Conservation (phyloP, 2,329 filamentous ascomycete species). For the Botrytis sinoallii region DNA sequence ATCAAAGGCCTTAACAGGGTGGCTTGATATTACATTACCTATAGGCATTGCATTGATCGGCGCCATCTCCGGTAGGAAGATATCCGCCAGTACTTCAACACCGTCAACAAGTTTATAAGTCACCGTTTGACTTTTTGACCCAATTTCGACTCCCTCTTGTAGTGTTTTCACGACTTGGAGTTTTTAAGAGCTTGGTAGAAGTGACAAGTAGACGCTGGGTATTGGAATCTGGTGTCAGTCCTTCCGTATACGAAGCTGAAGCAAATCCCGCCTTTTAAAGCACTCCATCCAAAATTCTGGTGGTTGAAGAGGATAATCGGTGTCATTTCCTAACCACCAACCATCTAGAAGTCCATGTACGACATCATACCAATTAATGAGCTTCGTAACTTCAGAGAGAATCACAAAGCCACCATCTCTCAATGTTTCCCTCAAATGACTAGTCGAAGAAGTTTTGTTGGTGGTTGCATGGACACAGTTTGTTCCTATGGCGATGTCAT, state of each 20-base stretch:
- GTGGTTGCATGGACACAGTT: slow-evolving; percentile 34
- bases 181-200: neutral
- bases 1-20: no score
- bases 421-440: slow-evolving; percentile 23
- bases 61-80: neutral
- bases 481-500: slow-evolving; percentile 29
- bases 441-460: slow-evolving; percentile 17
- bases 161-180: neutral
- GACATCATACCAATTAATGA: slow-evolving; percentile 31
- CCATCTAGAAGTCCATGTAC: slow-evolving; percentile 34
- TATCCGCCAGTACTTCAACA: slow-evolving; percentile 9
- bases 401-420: slow-evolving; percentile 26
- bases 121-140: neutral
- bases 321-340: slow-evolving; percentile 30
- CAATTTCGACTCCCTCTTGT: neutral
- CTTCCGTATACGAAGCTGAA: slow-evolving; percentile 23
- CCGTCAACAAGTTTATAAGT: neutral
- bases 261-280: slow-evolving; percentile 22
- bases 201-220: slow-evolving; percentile 18
- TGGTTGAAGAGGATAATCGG: slow-evolving; percentile 25
- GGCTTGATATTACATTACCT: neutral
- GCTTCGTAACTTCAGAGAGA: slow-evolving; percentile 30
- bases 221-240: slow-evolving; percentile 23
- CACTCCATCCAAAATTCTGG: slow-evolving; percentile 22
- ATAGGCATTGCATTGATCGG: neutral